Percentiles rank a stretch among this genome's conserved stretches.
Evolutionary conservation across 805 yeast genomes (phyloP).

Genomic region (Kluyveromyces nonfermentans): DNA sequence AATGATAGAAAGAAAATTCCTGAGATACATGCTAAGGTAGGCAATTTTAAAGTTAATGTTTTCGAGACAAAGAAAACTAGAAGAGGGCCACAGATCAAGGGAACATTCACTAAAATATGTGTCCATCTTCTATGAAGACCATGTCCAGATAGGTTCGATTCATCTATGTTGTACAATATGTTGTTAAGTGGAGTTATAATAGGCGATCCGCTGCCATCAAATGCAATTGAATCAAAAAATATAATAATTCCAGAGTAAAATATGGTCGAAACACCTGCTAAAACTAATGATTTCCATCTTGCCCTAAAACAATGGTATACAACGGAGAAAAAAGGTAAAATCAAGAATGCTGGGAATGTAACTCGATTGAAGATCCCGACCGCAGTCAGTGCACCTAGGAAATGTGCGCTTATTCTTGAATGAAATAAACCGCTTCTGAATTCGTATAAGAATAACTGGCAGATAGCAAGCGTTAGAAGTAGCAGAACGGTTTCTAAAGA

Average conservation of each 20-base stretch:
- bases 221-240: conserved; percentile 45
- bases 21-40: conserved; percentile 51
- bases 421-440: conserved; percentile 5
- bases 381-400: conserved; percentile 41
- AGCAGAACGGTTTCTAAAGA: conserved; percentile 53
- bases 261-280: conserved; percentile 29
- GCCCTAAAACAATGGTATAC: conserved; percentile 32
- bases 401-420: conserved; percentile 12
- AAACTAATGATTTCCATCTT: conserved; percentile 27
- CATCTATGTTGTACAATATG: conserved; percentile 54
- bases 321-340: conserved; percentile 49
- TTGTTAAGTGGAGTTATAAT: conserved; percentile 72
- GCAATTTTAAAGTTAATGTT: conserved; percentile 29
- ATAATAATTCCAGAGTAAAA: conserved; percentile 33
- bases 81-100: conserved; percentile 76
- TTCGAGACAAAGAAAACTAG: conserved; percentile 36
- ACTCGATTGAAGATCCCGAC: conserved; percentile 79
- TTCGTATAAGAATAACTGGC: conserved; percentile 23
- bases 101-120: conserved; percentile 67
- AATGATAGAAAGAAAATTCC: conserved; percentile 55
- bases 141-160: conserved; percentile 56
- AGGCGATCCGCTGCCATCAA: conserved; percentile 10
- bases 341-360: conserved; percentile 68
- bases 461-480: conserved; percentile 34
- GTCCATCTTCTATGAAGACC: conserved; percentile 77